Percentiles rank a stretch among this genome's conserved stretches.
phyloP scores from a whole-genome alignment of 169 alveolate genomes.

The Babesia gibsoni region DNA sequence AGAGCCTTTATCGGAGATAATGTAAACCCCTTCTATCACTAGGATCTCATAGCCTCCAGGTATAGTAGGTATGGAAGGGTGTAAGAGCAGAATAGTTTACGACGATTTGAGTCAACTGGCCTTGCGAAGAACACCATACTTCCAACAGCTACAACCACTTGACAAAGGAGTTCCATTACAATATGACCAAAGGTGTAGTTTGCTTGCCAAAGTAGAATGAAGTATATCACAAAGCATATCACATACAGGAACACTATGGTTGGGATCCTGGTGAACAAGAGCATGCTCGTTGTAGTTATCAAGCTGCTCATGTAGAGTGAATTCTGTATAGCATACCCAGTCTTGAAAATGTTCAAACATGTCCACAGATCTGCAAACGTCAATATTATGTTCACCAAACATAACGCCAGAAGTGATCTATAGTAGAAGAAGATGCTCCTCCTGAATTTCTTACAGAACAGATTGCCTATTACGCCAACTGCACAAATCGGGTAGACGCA shows the following conservation, averaged over 20 bases:
- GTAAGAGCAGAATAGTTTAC: constrained; percentile 40
- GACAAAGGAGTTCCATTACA: constrained; percentile 33
- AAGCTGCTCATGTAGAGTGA: constrained; percentile 19
- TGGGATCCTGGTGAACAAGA: constrained; percentile 30
- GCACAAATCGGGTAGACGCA: not conserved
- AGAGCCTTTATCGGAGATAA: no score
- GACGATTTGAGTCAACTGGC: constrained; percentile 49
- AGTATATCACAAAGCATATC: constrained; percentile 1
- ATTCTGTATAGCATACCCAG: constrained; percentile 42
- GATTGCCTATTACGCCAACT: not conserved
- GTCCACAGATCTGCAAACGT: constrained; percentile 21
- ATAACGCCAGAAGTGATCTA: not conserved
- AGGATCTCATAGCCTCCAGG: constrained; percentile 15
- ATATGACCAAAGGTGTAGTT: not conserved
- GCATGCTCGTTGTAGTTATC: constrained; percentile 26
- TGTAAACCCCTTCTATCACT: not conserved
- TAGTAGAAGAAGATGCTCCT: not conserved
- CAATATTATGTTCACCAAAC: not conserved
- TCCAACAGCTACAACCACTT: constrained; percentile 48
- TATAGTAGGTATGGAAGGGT: constrained; percentile 51
- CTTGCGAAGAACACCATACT: constrained; percentile 22
- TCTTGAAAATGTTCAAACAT: not conserved
- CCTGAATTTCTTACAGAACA: not conserved
- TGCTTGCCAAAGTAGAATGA: not conserved
- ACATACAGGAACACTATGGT: constrained; percentile 20